Base-by-base conservation (phyloP, 441 rosid species). In the Arabidopsis lyrata region DNA sequence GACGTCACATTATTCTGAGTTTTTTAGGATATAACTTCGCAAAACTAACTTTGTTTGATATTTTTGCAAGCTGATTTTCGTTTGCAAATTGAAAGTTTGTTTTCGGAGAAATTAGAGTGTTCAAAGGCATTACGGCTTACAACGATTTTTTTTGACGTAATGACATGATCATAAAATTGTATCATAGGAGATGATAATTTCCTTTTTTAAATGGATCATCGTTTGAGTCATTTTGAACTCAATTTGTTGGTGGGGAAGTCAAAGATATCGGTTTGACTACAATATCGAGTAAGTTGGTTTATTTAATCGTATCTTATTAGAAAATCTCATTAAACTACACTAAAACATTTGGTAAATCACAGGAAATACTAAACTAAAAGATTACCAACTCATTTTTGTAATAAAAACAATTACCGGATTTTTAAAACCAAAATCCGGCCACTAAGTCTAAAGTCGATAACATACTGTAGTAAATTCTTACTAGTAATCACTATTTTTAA, bases 251-350 rank as follows among this genome's bases (percentile, higher is more conserved):
- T 76, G 66, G 29, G 14, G 38, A 29, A 63, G 79, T 76, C 79
- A 70, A 70, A 69, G 35, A 63, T 63, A 69, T 63, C 71, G 71
- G 79, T 66, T 66, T 74, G 66, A 36, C 66, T 48, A 58, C 35
- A 27, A 45, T 32, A 18, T 76, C 70, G 45, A 45, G 38, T 16
- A 14, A 34, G 9, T 44, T 68, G 12, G 34, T 35, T 61, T 75
- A 35, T 42, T 68, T 34, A 60, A 29, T 27, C 20, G 5, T 34
- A 36, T 12, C 27, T 20, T 54, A 52, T 14, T 34, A 50, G 32
- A 42, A 18, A 62, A 5, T 52, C 38, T 42, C 63, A 73, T 63
- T 20, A 14, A 71, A 5, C 8, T 52, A 50, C 35, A 14, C 59
- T 15, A 36, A 36, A 24, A 22, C 1, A 20, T 34, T 7, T 24